These are phyloP conservation scores for Hymenoscyphus scutula DNA, from an alignment of 2,329 filamentous ascomycete species.

Conservation along the genomic window DNA sequence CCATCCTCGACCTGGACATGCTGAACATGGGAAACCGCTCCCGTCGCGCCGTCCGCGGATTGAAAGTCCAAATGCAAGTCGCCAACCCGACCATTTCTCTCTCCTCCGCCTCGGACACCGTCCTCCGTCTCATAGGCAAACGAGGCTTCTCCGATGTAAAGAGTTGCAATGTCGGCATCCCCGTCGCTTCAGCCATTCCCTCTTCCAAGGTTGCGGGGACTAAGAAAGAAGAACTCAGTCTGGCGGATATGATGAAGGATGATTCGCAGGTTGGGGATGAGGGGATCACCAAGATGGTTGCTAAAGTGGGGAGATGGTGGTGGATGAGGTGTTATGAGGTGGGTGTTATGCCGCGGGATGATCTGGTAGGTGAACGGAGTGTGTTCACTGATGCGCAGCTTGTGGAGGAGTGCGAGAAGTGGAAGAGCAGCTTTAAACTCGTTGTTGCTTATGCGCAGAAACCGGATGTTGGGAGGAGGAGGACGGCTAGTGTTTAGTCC, in stretches of 20 bases:
- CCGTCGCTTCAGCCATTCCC: slow-evolving; percentile 58
- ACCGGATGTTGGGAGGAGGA: slow-evolving; percentile 28
- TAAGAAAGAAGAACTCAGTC: slow-evolving; percentile 47
- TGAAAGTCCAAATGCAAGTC: slow-evolving; percentile 69
- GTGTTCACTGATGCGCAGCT: slow-evolving; percentile 79
- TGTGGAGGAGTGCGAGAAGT: slow-evolving; percentile 80
- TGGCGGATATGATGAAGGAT: slow-evolving; percentile 73
- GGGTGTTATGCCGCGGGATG: slow-evolving; percentile 45
- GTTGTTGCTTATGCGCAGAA: slow-evolving; percentile 74
- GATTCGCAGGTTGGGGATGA: slow-evolving; percentile 71
- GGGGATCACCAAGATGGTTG: slow-evolving; percentile 87
- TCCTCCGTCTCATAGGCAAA: slow-evolving; percentile 65
- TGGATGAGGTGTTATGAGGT: slow-evolving; percentile 90
- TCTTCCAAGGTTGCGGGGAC: slow-evolving; percentile 29
- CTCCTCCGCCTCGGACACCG: slow-evolving; percentile 55
- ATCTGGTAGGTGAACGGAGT: slow-evolving; percentile 41
- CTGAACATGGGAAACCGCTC: slow-evolving; percentile 77
- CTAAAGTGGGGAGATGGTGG: slow-evolving; percentile 93
- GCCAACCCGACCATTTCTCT: slow-evolving; percentile 60
- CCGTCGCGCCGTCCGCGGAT: slow-evolving; percentile 63
- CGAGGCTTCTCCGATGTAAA: slow-evolving; percentile 72
- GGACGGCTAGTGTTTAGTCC: slow-evolving; percentile 30
- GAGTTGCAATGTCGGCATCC: slow-evolving; percentile 74
- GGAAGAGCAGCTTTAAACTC: slow-evolving; percentile 83
- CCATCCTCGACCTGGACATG: slow-evolving; percentile 74